phyloP scores from a whole-genome alignment of 495 filamentous ascomycete genomes.

The Thermochaetoides thermophila region DNA sequence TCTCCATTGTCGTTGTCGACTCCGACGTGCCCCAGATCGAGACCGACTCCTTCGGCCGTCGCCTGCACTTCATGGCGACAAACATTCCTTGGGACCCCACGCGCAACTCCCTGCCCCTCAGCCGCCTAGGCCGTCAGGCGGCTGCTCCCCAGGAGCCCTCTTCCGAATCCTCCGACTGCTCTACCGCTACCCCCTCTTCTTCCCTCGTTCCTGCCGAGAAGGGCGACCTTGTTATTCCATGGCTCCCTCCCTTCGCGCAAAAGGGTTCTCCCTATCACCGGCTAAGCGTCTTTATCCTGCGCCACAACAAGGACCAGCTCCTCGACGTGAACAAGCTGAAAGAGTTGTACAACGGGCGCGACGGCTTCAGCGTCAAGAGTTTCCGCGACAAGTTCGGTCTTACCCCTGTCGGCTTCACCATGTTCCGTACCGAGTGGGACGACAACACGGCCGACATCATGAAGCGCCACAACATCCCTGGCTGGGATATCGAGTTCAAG shows the following conservation, averaged over 20 bases:
- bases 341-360: conserved; percentile 35
- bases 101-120: conserved; percentile 32
- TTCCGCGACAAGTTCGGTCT: conserved; percentile 55
- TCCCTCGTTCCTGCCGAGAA: conserved; percentile 4
- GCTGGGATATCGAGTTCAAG: conserved; percentile 73
- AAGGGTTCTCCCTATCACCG: conserved; percentile 89
- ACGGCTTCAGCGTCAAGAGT: conserved; percentile 55
- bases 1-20: conserved; percentile 76
- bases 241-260: conserved; percentile 73
- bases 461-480: conserved; percentile 56
- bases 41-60: conserved; percentile 60
- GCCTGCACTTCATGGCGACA: conserved; percentile 71
- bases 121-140: conserved; percentile 14
- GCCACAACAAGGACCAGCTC: conserved; percentile 49
- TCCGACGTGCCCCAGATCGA: conserved; percentile 74
- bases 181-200: conserved; percentile 7
- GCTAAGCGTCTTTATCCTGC: conserved; percentile 63
- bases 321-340: conserved; percentile 49
- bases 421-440: conserved; percentile 88
- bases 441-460: conserved; percentile 73
- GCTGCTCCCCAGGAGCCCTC: not conserved
- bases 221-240: conserved; percentile 55
- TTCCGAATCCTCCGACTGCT: conserved; percentile 31
- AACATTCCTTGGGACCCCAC: conserved; percentile 41
- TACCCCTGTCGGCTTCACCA: conserved; percentile 59